phyloP scores from a whole-genome alignment of 2,329 filamentous ascomycete species.

The Exophiala sp. region DNA sequence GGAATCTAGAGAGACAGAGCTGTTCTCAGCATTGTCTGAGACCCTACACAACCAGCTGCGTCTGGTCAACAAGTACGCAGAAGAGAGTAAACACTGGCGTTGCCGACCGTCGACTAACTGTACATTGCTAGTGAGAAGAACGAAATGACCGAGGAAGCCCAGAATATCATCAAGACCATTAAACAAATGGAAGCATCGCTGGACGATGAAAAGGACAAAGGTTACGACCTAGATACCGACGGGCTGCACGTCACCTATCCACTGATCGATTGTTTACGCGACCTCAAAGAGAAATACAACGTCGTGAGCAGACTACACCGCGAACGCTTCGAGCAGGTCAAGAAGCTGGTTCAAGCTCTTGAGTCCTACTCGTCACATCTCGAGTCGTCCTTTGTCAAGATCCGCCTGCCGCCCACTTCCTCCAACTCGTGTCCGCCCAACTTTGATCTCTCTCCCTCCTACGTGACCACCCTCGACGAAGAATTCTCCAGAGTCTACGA shows the following conservation, averaged over 20 bases:
- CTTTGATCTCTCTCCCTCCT: constrained; percentile 88
- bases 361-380: constrained; percentile 96
- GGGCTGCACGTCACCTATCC: constrained; percentile 76
- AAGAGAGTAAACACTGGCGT: neutral
- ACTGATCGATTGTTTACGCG: constrained; percentile 69
- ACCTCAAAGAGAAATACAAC: constrained; percentile 77
- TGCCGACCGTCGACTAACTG: constrained; percentile 2
- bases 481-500: constrained; percentile 96
- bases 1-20: constrained; percentile 82
- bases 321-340: constrained; percentile 91
- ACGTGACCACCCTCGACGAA: constrained; percentile 76
- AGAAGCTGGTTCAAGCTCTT: constrained; percentile 87
- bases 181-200: constrained; percentile 90
- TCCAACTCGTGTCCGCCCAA: constrained; percentile 70
- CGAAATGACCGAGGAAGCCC: constrained; percentile 80
- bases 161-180: constrained; percentile 76
- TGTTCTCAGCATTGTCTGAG: constrained; percentile 86
- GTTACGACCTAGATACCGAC: constrained; percentile 59
- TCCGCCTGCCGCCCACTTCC: constrained; percentile 75
- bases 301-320: constrained; percentile 75
- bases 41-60: constrained; percentile 86
- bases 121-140: constrained; percentile 65
- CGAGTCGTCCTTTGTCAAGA: constrained; percentile 77
- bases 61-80: constrained; percentile 61
- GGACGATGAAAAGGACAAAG: constrained; percentile 63